Base-by-base conservation (phyloP, 768 basidiomycete genomes). In the Suillus lakei region DNA sequence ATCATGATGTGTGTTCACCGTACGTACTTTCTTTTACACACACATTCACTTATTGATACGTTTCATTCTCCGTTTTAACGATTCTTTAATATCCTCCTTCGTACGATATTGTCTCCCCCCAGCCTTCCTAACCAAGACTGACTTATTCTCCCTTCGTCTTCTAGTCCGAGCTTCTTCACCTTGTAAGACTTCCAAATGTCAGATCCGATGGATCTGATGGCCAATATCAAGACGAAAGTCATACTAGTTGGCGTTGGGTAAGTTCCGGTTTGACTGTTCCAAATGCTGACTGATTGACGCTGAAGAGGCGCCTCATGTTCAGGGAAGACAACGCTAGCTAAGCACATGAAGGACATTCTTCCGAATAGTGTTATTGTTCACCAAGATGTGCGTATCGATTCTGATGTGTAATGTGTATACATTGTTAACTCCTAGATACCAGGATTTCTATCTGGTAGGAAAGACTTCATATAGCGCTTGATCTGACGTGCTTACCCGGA, bases 301-400 rank as follows among this genome's bases (percentile, higher is more conserved):
- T 63, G 30, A 54, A 95, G 95, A 34, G 96, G 96, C 10, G 91
- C 95, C 6, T 92, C 94, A 28, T 97, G 95, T 77, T 95, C 91
- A 0, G 96, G 97, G 21, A 99, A 99, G 82, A 98, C 97, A 2
- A 95, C 96, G 0, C 85, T 98, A n/a, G 95, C 96, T 36, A 98
- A 98, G 76, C 93, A 96, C 74, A 83, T 98, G 60, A 83, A 82
- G 26, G 76, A 77, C 5, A 88, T 92, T 62, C 77, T 97, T 36
- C 93, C 95, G 0, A 82, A 88, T 70, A 91, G 93, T 62, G 82
- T 93, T 48, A 92, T 96, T 66, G 84, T 99, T 59, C 95, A 97
- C 77, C 94, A 98, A 77, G 97, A 99, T 80, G 93, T 94, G 72
- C 67, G 91, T 84, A 51, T 51, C 8, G 55, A 41, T 60, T 21